Percentiles rank a stretch among this genome's conserved stretches.
These are phyloP conservation scores for Ceratocystis papillata DNA, from an alignment of 2,329 filamentous ascomycete genomes.

Conservation along the genomic window DNA sequence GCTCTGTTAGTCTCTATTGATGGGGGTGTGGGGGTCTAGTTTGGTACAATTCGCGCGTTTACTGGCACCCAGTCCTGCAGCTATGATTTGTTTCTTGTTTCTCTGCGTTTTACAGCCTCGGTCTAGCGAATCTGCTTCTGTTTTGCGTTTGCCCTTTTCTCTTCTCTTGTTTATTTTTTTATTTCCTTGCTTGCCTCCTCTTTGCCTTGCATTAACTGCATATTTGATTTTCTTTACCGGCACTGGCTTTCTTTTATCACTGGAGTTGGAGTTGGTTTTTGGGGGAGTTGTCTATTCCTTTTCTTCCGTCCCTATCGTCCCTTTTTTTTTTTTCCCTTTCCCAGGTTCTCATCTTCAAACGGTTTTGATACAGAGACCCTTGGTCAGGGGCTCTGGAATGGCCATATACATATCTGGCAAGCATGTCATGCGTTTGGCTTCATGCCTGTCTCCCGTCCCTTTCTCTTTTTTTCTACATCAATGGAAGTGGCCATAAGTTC, in stretches of 20 bases:
- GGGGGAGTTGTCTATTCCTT: slow-evolving; percentile 14
- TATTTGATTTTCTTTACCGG: slow-evolving; percentile 25
- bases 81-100: slow-evolving; percentile 23
- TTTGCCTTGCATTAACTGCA: slow-evolving; percentile 18
- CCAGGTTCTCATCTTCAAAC: not conserved
- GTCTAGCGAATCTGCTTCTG: slow-evolving; percentile 21
- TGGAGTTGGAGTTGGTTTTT: slow-evolving; percentile 26
- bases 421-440: slow-evolving; percentile 3
- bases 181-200: slow-evolving; percentile 9
- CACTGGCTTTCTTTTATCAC: slow-evolving; percentile 17
- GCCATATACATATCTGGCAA: not conserved
- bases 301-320: slow-evolving; percentile 17
- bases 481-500: not conserved
- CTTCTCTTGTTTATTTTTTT: slow-evolving; percentile 13
- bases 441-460: slow-evolving; percentile 4
- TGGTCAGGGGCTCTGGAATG: not conserved
- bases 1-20: not conserved
- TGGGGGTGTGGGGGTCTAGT: too few relatives aligned
- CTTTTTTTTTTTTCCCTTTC: not conserved
- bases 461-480: not conserved
- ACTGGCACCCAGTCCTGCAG: not conserved
- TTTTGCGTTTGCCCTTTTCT: slow-evolving; percentile 24
- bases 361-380: not conserved
- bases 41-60: not conserved
- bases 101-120: not conserved